Evolutionary conservation across 2,329 filamentous ascomycete genomes (phyloP).

Genomic region (Davidsoniella virescens): DNA sequence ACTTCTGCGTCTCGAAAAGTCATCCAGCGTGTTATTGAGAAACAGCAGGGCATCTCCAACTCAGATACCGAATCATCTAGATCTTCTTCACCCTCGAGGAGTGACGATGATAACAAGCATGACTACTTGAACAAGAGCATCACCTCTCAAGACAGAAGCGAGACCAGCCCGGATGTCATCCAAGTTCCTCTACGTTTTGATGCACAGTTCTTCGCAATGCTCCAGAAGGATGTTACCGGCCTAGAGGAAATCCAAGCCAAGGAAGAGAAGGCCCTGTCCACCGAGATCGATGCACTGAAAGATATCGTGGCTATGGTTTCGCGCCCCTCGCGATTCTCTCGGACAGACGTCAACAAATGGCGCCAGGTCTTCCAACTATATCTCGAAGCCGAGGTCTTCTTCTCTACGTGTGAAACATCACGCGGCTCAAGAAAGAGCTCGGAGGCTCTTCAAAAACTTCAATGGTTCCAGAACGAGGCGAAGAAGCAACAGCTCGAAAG

Average conservation of each 20-base stretch:
- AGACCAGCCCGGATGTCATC: conserved; percentile 22
- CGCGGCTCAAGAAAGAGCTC: conserved; percentile 50
- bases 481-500: conserved; percentile 39
- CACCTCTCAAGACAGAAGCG: background rate
- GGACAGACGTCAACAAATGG: conserved; percentile 59
- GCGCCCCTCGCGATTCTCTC: conserved; percentile 44
- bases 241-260: conserved; percentile 51
- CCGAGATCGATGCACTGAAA: conserved; percentile 48
- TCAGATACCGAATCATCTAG: background rate
- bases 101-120: too few species aligned
- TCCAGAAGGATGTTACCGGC: conserved; percentile 53
- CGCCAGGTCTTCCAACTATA: conserved; percentile 71
- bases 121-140: too few species aligned
- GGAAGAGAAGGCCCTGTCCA: conserved; percentile 47
- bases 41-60: background rate
- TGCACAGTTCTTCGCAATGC: conserved; percentile 60
- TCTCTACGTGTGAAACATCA: conserved; percentile 57
- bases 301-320: conserved; percentile 47
- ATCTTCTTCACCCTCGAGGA: too few species aligned
- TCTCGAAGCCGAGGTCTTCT: conserved; percentile 65
- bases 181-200: conserved; percentile 66
- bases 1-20: conserved; percentile 48
- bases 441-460: conserved; percentile 49
- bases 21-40: conserved; percentile 36
- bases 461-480: conserved; percentile 57